A percentile compares a stretch with the other conserved stretches of the same genome.
These are phyloP conservation scores for Salix arbutifolia DNA, from an alignment of 345 rosid species.

Conservation along the genomic window DNA sequence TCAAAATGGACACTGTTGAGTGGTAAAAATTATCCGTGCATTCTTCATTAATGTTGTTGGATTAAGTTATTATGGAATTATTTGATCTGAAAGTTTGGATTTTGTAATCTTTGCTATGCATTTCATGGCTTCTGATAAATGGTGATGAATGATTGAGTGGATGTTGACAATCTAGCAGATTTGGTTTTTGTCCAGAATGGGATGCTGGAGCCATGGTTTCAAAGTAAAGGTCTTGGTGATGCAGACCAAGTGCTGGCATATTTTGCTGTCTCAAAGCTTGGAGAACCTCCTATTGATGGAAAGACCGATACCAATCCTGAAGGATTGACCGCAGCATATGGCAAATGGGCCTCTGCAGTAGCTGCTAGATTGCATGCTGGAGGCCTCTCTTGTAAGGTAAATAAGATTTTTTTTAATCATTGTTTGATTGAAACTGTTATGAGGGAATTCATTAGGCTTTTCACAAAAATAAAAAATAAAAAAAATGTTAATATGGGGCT, in stretches of 20 bases:
- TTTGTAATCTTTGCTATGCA: not conserved
- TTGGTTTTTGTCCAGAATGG: conserved; percentile 98
- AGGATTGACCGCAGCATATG: conserved; percentile 90
- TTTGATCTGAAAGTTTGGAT: not conserved
- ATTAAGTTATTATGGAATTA: not conserved
- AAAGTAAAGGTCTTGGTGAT: conserved; percentile 70
- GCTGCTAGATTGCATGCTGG: conserved; percentile 81
- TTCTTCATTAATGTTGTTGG: not conserved
- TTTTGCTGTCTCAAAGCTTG: conserved; percentile 90
- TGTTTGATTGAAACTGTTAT: not conserved
- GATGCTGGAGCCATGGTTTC: conserved; percentile 96
- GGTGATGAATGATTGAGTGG: conserved; percentile 8
- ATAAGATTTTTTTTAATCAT: conserved; percentile 7
- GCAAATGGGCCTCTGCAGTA: conserved; percentile 84
- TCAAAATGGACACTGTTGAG: not conserved
- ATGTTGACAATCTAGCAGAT: conserved; percentile 60
- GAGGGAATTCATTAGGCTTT: not conserved
- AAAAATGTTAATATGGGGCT: too few species aligned
- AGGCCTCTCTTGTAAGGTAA: conserved; percentile 92
- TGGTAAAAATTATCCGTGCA: not conserved
- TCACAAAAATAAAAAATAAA: too few species aligned
- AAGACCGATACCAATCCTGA: conserved; percentile 94
- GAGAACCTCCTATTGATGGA: conserved; percentile 87
- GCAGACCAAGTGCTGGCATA: conserved; percentile 88
- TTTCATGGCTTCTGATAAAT: not conserved